Conservation (phyloP, 2,329 filamentous ascomycete genomes). For the Bipolaris gigantea region DNA sequence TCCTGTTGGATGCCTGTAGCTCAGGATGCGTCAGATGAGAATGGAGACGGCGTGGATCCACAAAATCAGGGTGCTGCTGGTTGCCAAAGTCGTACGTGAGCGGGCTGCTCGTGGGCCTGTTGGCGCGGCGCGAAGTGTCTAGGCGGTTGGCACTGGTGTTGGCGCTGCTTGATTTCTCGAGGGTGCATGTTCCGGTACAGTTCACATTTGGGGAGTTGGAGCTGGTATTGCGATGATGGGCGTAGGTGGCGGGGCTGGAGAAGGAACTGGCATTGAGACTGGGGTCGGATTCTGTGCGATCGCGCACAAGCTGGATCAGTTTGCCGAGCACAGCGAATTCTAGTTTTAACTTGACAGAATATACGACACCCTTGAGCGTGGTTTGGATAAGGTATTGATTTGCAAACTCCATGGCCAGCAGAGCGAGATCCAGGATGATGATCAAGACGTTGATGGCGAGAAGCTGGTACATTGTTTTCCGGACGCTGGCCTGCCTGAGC, state of each 20-base stretch:
- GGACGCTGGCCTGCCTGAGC: conserved; percentile 22
- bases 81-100: conserved; percentile 11
- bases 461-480: conserved; percentile 42
- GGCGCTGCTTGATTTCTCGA: conserved; percentile 18
- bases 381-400: conserved; percentile 42
- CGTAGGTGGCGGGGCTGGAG: not conserved
- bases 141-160: conserved; percentile 10
- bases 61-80: conserved; percentile 33
- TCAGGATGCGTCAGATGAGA: conserved; percentile 20
- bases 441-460: conserved; percentile 41
- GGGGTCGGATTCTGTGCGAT: conserved; percentile 23
- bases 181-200: conserved; percentile 1
- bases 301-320: conserved; percentile 43
- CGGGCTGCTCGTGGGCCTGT: conserved; percentile 1
- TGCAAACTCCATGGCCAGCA: conserved; percentile 36
- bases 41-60: conserved; percentile 26
- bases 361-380: conserved; percentile 48
- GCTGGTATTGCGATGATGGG: not conserved
- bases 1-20: not conserved
- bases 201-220: not conserved
- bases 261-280: conserved; percentile 16
- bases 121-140: not conserved
- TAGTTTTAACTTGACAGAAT: conserved; percentile 56
- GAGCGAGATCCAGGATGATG: conserved; percentile 36
- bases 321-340: conserved; percentile 59